Evolutionary conservation across 208 protist genomes (phyloP).

Genomic region (Hexamita inflata): DNA sequence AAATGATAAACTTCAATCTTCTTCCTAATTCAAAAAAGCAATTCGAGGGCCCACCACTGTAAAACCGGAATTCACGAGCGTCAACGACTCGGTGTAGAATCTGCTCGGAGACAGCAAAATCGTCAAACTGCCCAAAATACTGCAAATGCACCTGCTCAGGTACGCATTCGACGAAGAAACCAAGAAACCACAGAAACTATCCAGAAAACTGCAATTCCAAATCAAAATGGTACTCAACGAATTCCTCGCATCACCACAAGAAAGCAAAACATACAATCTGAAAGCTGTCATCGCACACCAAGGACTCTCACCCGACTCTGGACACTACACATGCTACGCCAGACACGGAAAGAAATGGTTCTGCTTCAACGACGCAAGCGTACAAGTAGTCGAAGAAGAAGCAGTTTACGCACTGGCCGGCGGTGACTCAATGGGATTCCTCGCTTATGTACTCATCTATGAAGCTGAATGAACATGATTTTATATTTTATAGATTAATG

Average conservation of each 20-base stretch:
- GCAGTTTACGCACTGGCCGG: background rate
- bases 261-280: background rate
- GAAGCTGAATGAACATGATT: too few species aligned
- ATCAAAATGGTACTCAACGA: background rate
- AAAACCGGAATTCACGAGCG: too few species aligned
- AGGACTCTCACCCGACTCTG: background rate
- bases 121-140: background rate
- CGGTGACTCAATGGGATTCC: background rate
- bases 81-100: too few species aligned
- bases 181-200: background rate
- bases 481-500: too few species aligned
- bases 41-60: too few species aligned
- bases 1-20: too few species aligned
- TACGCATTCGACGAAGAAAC: background rate
- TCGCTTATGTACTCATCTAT: background rate
- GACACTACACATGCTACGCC: background rate
- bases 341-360: background rate
- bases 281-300: background rate
- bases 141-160: background rate
- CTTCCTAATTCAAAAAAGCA: too few species aligned
- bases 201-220: background rate
- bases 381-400: background rate
- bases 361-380: background rate
- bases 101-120: background rate
- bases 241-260: background rate